Conservation (phyloP, 495 filamentous ascomycete species). For the Aspergillus homomorphus region DNA sequence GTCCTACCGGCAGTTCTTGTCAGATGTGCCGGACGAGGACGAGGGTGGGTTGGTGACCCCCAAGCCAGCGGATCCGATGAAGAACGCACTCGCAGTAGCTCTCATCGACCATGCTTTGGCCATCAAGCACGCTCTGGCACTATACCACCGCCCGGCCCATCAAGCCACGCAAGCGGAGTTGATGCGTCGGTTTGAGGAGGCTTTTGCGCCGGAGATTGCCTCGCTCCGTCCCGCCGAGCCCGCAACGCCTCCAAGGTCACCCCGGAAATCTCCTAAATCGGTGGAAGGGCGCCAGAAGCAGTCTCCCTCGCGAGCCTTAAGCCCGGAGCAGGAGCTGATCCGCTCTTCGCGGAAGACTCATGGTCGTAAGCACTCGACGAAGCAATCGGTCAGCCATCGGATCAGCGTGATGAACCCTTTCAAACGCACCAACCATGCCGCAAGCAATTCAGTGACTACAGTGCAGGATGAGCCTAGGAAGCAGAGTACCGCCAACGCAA, state of each 20-base stretch:
- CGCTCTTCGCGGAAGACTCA: conserved; percentile 34
- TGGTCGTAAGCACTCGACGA: conserved; percentile 34
- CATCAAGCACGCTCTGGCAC: conserved; percentile 75
- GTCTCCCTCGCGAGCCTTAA: conserved; percentile 30
- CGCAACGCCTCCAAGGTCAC: conserved; percentile 25
- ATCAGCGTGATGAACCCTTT: conserved; percentile 51
- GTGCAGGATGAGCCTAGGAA: conserved; percentile 28
- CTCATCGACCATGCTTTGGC: conserved; percentile 85
- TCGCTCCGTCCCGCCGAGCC: conserved; percentile 29
- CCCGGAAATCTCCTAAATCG: conserved; percentile 26
- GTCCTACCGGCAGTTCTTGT: conserved; percentile 69
- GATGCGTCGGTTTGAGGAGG: conserved; percentile 44
- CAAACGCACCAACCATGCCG: conserved; percentile 40
- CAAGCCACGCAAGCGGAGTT: conserved; percentile 57
- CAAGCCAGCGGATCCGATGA: conserved; percentile 57
- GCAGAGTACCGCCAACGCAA: conserved; percentile 24
- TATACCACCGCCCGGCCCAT: conserved; percentile 58
- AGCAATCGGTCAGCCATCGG: conserved; percentile 44
- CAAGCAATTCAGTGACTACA: conserved; percentile 35
- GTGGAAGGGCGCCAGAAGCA: conserved; percentile 26
- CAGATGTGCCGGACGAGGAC: conserved; percentile 47
- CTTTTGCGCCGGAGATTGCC: conserved; percentile 48
- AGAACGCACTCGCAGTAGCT: conserved; percentile 80
- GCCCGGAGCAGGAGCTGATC: conserved; percentile 40
- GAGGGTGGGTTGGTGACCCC: conserved; percentile 36